Conservation (phyloP, 148 eudicot species). For the Gaultheria prostrata region DNA sequence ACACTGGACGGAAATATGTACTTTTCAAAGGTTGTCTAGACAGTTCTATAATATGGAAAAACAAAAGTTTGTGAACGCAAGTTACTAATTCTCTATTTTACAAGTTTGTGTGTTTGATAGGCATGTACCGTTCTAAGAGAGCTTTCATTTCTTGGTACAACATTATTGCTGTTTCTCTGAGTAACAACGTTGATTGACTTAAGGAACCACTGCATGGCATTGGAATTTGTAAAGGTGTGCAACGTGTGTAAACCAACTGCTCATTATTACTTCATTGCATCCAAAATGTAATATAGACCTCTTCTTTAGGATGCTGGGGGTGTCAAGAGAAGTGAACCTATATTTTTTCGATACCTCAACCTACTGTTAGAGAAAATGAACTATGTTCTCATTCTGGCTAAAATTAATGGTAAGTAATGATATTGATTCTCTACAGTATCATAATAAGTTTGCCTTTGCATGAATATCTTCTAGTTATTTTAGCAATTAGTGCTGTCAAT, state of each 20-base stretch:
- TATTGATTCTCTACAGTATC: background rate
- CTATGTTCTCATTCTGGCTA: background rate
- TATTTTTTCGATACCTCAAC: background rate
- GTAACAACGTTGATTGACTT: background rate
- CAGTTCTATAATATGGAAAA: background rate
- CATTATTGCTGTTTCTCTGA: background rate
- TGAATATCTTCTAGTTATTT: background rate
- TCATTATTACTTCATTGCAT: background rate
- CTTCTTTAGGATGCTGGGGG: background rate
- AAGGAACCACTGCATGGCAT: background rate
- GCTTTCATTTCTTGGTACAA: constrained; percentile 6
- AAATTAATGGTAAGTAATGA: background rate
- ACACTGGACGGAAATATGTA: background rate
- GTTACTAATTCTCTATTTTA: background rate
- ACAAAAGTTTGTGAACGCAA: background rate
- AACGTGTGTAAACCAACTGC: background rate
- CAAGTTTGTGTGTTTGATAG: background rate
- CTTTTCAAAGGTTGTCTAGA: background rate
- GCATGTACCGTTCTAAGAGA: background rate
- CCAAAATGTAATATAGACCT: background rate
- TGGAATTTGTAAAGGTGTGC: background rate
- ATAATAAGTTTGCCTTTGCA: background rate
- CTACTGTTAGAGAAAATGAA: background rate
- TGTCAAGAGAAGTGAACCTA: background rate
- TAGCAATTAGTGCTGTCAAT: background rate